Evolutionary conservation across 2,329 filamentous ascomycete genomes (phyloP), one percentile per base, ranked within the genome.

Genomic region (Alternaria sp.): DNA sequence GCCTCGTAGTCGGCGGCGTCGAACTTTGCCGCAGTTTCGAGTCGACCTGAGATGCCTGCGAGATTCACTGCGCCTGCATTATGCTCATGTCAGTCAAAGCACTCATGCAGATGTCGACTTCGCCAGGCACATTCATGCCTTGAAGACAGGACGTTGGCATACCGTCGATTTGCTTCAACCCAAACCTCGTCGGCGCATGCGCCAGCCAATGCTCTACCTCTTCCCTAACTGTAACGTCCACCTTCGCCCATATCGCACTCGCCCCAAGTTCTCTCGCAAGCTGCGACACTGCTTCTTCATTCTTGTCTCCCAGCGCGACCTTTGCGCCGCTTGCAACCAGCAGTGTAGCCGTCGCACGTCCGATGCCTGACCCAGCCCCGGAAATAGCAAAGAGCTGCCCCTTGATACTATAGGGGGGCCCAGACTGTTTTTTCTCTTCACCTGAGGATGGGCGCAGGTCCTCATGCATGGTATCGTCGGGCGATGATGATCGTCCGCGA

Each of bases 1-100:
- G 65, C 60, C 44, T 77, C 57, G 67, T 76, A 80, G 55, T 80
- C 73, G 10, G 74, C 70, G n/a, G 75, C 70, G 47, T 78, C 69
- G 45, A 75, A 49, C 8, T 78, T 72, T n/a, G 65, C 61, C 3
- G 77, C 56, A 1, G 59, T 57, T 5, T 57, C 69, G 1, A 73
- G 52, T 1, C 68, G 69, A 57, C 77, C 73, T 65, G 85, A 83
- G 46, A 82, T 70, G 32, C 85, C 85, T 6, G 81, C 80, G 26
- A 58, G 56, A 17, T 60, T 65, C 2, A 62, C 63, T 11, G 57
- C 57, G 21, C 61, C 58, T 58, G 12, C 15, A n/a, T 51, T 3
- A 6, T 32, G 21, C 23, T 11, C 23, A n/a, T 11, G 28, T 51
- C 49, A 46, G 26, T 17, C 64, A 23, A 3, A 62, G 40, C 30